These are phyloP conservation scores for Escovopsis sp. DNA, from an alignment of 2,329 filamentous ascomycete genomes.

Conservation along the genomic window DNA sequence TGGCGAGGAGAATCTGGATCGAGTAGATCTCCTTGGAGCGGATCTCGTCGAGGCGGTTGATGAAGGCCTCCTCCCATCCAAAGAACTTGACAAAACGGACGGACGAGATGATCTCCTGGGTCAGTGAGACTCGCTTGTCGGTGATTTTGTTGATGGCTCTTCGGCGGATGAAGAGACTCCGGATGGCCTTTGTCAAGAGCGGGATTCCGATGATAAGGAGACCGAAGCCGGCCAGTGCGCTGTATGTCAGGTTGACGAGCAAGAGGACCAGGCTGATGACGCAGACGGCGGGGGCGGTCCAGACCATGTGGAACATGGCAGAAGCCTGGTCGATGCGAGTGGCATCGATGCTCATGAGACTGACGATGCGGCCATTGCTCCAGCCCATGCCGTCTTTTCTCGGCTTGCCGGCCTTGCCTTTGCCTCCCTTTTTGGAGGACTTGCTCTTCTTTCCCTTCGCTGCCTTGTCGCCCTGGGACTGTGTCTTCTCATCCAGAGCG, in stretches of 20 bases:
- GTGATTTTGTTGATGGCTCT: constrained; percentile 82
- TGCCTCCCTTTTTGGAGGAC: too few species aligned
- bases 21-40: constrained; percentile 61
- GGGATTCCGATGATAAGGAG: constrained; percentile 68
- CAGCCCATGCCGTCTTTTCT: constrained; percentile 53
- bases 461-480: constrained; percentile 17
- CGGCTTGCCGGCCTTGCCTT: constrained; percentile 21
- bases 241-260: constrained; percentile 77
- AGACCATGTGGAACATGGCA: constrained; percentile 79
- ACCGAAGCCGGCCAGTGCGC: constrained; percentile 74
- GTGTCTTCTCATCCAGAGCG: constrained; percentile 32
- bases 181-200: constrained; percentile 60
- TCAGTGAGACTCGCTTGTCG: constrained; percentile 79
- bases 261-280: constrained; percentile 67
- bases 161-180: constrained; percentile 58
- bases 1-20: constrained; percentile 71
- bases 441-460: constrained; percentile 23
- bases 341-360: constrained; percentile 89
- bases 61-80: constrained; percentile 82
- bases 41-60: constrained; percentile 59
- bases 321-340: constrained; percentile 82
- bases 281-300: constrained; percentile 70
- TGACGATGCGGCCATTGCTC: constrained; percentile 84
- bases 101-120: constrained; percentile 80
- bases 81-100: constrained; percentile 96